Evolutionary conservation across 2,329 filamentous ascomycete species (phyloP).

Genomic region (Curvularia hawaiiensis): DNA sequence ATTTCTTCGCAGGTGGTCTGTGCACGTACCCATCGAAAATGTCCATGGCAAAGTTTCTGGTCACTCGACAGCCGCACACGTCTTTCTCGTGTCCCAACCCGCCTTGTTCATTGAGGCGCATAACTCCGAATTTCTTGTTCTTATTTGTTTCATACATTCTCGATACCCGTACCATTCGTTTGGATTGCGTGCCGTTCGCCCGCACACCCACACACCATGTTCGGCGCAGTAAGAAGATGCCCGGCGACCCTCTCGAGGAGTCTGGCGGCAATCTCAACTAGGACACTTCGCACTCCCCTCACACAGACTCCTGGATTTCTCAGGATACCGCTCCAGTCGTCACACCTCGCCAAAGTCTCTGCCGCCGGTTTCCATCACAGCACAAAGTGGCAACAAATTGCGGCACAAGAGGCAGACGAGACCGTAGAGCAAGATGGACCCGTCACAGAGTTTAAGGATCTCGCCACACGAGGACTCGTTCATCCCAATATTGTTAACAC

Average conservation of each 20-base stretch:
- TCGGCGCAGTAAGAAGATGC: slow-evolving; percentile 49
- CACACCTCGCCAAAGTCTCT: slow-evolving; percentile 27
- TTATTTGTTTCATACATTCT: slow-evolving; percentile 16
- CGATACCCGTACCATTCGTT: slow-evolving; percentile 18
- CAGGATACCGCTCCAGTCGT: slow-evolving; percentile 23
- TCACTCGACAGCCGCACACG: slow-evolving; percentile 10
- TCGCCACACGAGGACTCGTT: slow-evolving; percentile 57
- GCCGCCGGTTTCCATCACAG: slow-evolving; percentile 48
- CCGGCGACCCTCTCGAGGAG: slow-evolving; percentile 45
- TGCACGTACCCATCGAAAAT: slow-evolving; percentile 34
- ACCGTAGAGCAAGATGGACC: slow-evolving; percentile 26
- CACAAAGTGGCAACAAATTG: slow-evolving; percentile 45
- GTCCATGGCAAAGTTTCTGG: slow-evolving; percentile 27
- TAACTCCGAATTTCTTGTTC: slow-evolving; percentile 5
- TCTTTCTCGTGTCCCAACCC: slow-evolving; percentile 20
- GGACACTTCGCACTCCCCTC: slow-evolving; percentile 30
- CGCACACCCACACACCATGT: slow-evolving; percentile 46
- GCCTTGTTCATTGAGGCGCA: slow-evolving; percentile 21
- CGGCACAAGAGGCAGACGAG: slow-evolving; percentile 26
- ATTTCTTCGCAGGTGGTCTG: slow-evolving; percentile 18
- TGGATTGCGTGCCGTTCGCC: slow-evolving; percentile 16
- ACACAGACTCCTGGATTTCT: slow-evolving; percentile 27
- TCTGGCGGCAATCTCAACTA: slow-evolving; percentile 33
- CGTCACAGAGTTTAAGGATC: slow-evolving; percentile 52
- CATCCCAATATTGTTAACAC: slow-evolving; percentile 68